A percentile compares a stretch with the other conserved stretches of the same genome.
Conservation (phyloP, 2,329 filamentous ascomycete genomes). For the Microdochium trichocladiopsis region DNA sequence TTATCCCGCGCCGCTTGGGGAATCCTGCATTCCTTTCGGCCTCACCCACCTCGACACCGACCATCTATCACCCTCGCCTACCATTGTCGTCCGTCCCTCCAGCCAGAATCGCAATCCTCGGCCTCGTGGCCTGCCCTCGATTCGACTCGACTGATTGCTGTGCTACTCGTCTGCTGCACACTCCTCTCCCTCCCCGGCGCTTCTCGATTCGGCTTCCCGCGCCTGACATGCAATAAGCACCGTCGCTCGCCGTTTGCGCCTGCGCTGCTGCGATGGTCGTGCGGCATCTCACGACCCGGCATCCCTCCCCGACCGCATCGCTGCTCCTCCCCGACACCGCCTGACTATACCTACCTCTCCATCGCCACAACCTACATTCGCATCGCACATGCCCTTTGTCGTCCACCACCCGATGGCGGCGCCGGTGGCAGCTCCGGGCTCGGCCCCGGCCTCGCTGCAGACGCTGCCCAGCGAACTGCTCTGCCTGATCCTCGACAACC, state of each 20-base stretch:
- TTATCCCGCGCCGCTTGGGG: too few species aligned
- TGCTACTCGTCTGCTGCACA: background rate
- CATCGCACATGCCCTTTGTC: background rate
- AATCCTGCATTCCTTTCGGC: too few species aligned
- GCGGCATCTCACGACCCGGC: background rate
- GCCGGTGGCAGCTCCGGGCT: background rate
- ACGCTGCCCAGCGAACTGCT: constrained; percentile 3
- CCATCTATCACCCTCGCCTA: too few species aligned
- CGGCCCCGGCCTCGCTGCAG: background rate
- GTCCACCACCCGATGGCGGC: background rate
- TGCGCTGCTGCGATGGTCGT: background rate
- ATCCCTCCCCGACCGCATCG: background rate
- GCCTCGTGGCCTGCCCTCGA: too few species aligned
- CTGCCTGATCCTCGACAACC: constrained; percentile 1
- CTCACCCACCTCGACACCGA: too few species aligned
- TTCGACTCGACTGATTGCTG: too few species aligned
- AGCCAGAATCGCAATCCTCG: too few species aligned
- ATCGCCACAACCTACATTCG: too few species aligned
- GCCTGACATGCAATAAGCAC: background rate
- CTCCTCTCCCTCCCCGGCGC: background rate
- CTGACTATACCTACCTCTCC: too few species aligned
- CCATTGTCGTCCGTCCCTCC: too few species aligned
- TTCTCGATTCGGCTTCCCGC: background rate
- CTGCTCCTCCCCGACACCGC: background rate
- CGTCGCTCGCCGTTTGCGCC: background rate